A percentile compares a stretch with the other conserved stretches of the same genome.
Conservation (phyloP, 306 rosid genomes). For the Quercus mongolica region DNA sequence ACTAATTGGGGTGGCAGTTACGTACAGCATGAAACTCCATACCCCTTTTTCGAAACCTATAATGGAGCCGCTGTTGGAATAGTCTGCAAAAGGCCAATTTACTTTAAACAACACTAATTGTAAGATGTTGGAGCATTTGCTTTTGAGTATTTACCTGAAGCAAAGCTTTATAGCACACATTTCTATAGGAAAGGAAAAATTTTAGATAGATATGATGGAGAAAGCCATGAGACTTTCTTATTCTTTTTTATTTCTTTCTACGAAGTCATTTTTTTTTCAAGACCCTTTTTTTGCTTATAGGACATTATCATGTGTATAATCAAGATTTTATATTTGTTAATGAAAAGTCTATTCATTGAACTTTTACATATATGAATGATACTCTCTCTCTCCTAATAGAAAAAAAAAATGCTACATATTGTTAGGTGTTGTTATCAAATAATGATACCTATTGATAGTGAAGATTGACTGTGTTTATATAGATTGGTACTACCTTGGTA, state of each 20-base stretch:
- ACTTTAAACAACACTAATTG: neutral
- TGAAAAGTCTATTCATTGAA: neutral
- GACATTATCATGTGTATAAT: neutral
- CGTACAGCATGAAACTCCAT: slow-evolving; percentile 67
- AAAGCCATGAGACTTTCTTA: neutral
- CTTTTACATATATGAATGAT: neutral
- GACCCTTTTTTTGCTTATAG: neutral
- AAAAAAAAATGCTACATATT: neutral
- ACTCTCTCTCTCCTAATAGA: neutral
- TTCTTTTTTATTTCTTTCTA: neutral
- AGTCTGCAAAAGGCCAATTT: neutral
- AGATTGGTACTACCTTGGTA: too few species aligned
- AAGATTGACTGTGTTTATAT: too few species aligned
- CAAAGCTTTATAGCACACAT: neutral
- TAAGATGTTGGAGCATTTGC: neutral
- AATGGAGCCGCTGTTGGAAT: slow-evolving; percentile 59
- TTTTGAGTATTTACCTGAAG: neutral
- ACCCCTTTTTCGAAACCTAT: slow-evolving; percentile 44
- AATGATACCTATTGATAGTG: neutral
- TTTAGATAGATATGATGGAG: neutral
- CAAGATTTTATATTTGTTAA: neutral
- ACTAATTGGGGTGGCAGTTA: slow-evolving; percentile 56
- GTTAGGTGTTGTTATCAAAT: neutral
- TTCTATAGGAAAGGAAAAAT: neutral
- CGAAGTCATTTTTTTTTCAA: neutral